These are phyloP conservation scores for Fusarium nematophilum DNA, from an alignment of 2,329 filamentous ascomycete genomes.

Conservation along the genomic window DNA sequence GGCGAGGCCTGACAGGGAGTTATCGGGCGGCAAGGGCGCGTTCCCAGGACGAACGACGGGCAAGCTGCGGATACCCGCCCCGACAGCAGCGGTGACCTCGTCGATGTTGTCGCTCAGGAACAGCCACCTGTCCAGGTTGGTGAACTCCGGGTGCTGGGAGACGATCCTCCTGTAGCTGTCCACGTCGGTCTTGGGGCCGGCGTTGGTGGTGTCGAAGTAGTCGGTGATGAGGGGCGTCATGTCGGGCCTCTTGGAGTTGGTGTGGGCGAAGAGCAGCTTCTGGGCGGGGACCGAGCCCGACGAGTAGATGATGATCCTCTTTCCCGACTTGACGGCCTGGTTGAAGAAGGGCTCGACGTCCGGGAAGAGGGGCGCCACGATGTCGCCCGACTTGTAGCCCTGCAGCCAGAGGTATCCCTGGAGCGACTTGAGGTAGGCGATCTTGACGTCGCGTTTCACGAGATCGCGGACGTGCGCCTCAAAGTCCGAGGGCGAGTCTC, in stretches of 20 bases:
- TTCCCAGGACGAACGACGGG: conserved; percentile 78
- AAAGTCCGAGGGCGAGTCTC: conserved; percentile 67
- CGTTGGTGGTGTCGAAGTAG: conserved; percentile 86
- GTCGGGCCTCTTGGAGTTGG: conserved; percentile 68
- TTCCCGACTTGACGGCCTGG: conserved; percentile 66
- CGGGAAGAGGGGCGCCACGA: conserved; percentile 78
- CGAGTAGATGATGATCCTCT: conserved; percentile 80
- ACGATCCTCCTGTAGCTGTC: conserved; percentile 76
- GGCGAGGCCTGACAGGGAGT: conserved; percentile 51
- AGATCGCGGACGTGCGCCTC: conserved; percentile 76
- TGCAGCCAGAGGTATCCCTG: conserved; percentile 83
- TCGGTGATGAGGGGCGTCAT: conserved; percentile 68
- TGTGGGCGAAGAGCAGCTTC: conserved; percentile 81
- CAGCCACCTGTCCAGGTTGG: conserved; percentile 66
- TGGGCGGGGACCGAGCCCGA: conserved; percentile 84
- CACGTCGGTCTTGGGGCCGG: conserved; percentile 76
- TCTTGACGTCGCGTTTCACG: conserved; percentile 78
- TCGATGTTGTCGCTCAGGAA: conserved; percentile 85
- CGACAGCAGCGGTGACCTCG: conserved; percentile 72
- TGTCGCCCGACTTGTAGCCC: conserved; percentile 76
- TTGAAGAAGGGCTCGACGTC: conserved; percentile 76
- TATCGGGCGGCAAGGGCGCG: conserved; percentile 65
- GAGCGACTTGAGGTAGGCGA: conserved; percentile 80
- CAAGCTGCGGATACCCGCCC: conserved; percentile 71
- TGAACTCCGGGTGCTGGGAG: conserved; percentile 53